These are phyloP conservation scores for Polymyxa betae DNA, from an alignment of 208 protist species.

Conservation along the genomic window DNA sequence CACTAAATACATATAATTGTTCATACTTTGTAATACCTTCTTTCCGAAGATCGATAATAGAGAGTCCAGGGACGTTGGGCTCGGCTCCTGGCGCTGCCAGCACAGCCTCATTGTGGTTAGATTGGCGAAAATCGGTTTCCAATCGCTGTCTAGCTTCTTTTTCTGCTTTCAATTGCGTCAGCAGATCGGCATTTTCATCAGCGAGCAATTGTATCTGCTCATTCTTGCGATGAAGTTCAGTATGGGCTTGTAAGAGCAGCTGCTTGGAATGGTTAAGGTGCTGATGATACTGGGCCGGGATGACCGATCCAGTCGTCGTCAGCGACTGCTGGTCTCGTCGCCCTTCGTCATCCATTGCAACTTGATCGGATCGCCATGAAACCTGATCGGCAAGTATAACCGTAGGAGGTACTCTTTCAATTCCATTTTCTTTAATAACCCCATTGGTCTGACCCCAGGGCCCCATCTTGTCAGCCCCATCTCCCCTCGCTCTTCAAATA, in stretches of 20 bases:
- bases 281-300: not conserved
- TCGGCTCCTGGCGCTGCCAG: not conserved
- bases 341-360: not conserved
- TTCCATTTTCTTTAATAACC: too few species aligned
- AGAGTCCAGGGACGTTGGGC: not conserved
- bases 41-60: not conserved
- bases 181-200: slow-evolving; percentile 31
- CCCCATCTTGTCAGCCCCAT: too few species aligned
- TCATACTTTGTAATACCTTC: not conserved
- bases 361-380: too few species aligned
- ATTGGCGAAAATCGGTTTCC: not conserved
- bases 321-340: not conserved
- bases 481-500: too few species aligned
- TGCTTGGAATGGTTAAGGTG: not conserved
- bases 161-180: not conserved
- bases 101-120: not conserved
- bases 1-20: not conserved
- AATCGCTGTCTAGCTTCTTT: slow-evolving; percentile 32
- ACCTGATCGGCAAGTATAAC: too few species aligned
- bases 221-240: not conserved
- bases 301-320: not conserved
- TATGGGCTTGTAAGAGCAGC: slow-evolving; percentile 11
- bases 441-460: too few species aligned
- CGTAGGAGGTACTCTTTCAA: too few species aligned
- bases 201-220: slow-evolving; percentile 49